Evolutionary conservation across 495 filamentous ascomycete species (phyloP).

Genomic region (Hyaloscypha variabilis): DNA sequence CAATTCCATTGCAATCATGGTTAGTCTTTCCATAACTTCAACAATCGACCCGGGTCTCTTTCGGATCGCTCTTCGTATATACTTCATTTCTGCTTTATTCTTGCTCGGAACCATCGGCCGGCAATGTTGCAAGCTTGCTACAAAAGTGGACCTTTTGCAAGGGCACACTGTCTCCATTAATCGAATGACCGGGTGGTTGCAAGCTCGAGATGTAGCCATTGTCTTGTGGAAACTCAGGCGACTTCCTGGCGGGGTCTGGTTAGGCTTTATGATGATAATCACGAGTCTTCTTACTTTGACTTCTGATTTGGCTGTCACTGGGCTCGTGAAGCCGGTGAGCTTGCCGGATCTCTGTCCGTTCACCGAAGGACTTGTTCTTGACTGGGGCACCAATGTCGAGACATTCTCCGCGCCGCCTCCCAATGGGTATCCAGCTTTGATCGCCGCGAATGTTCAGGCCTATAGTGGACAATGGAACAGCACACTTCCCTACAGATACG

Average conservation of each 20-base stretch:
- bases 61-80: background rate
- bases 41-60: background rate
- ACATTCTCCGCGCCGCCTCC: background rate
- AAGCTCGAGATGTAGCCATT: background rate
- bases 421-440: background rate
- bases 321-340: background rate
- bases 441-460: conserved; percentile 1
- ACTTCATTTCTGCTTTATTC: background rate
- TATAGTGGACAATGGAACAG: background rate
- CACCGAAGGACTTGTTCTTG: background rate
- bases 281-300: conserved; percentile 1
- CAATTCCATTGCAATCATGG: background rate
- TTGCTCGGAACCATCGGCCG: conserved; percentile 2
- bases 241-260: conserved; percentile 3
- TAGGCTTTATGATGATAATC: conserved; percentile 4
- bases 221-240: background rate
- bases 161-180: background rate
- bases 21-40: background rate
- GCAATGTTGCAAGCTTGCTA: conserved; percentile 1
- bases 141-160: conserved; percentile 4
- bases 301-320: conserved; percentile 1
- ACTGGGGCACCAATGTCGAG: background rate
- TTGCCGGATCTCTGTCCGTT: background rate
- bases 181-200: conserved; percentile 8
- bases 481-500: background rate